Percentiles rank a stretch among this genome's conserved stretches.
Evolutionary conservation across 2,329 filamentous ascomycete genomes (phyloP).

Genomic region (Didymella pinodella): DNA sequence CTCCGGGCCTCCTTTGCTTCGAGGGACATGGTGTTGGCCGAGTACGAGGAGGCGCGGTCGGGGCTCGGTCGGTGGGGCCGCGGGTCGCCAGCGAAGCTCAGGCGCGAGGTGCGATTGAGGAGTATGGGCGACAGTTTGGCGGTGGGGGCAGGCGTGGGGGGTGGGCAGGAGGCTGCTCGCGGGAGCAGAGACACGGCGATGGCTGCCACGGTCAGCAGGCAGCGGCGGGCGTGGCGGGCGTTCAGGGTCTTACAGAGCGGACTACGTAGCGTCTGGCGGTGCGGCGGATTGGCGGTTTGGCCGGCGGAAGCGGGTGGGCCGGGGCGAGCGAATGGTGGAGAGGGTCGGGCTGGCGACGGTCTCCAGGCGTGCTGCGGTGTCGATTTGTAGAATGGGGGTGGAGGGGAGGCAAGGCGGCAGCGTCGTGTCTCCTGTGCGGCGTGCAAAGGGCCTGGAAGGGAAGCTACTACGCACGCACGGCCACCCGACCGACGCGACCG

Average conservation of each 20-base stretch:
- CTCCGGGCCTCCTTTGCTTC: conserved; percentile 71
- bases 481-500: not conserved
- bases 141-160: conserved; percentile 65
- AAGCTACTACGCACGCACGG: conserved; percentile 12
- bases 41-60: conserved; percentile 29
- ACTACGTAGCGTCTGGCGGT: conserved; percentile 7
- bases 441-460: conserved; percentile 12
- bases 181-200: conserved; percentile 12
- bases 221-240: conserved; percentile 15
- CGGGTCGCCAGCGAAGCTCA: conserved; percentile 87
- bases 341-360: conserved; percentile 18
- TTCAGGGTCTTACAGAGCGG: conserved; percentile 38
- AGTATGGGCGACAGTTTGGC: conserved; percentile 96
- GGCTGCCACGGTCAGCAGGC: conserved; percentile 11
- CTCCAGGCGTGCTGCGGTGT: not conserved
- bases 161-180: conserved; percentile 1
- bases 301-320: conserved; percentile 7
- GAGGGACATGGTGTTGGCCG: conserved; percentile 45
- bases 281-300: not conserved
- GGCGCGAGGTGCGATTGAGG: conserved; percentile 76
- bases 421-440: conserved; percentile 10
- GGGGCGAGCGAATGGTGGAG: conserved; percentile 34
- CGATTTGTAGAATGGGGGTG: conserved; percentile 4
- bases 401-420: conserved; percentile 11
- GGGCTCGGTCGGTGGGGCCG: conserved; percentile 54